Base-by-base conservation (phyloP, 2,329 filamentous ascomycete genomes). In the Xylariaceae sp. region DNA sequence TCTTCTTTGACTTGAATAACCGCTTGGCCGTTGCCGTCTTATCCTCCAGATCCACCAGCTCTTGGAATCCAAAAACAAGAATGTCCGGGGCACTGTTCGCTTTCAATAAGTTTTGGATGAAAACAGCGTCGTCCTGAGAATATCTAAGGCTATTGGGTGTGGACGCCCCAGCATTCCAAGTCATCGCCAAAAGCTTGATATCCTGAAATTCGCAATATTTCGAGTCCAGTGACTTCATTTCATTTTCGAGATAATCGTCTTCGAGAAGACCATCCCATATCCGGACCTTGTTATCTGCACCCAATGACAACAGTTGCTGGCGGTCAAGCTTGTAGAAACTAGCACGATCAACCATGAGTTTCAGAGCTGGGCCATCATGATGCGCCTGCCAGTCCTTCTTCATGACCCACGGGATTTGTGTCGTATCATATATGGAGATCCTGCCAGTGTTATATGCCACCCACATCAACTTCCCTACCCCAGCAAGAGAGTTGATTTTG, bases 21-120 rank as follows among this genome's bases (percentile, higher is more conserved):
- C 89, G 90, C 71, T 94, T 96, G n/a, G 94, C 94, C 18, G 92
- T 97, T 44, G 95, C 87, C 58, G 91, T 95, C 73, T 97, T 97
- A 71, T 99, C 89, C 67, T 99, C 94, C 7, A 99, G 76, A 64
- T 99, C 94, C 4, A 99, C 94, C n/a, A 99, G 78, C 69, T 99
- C 94, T 68, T 99, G 94, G 68, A 99, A 99, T 1, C 91, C 92
- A 74, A 99, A 99, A 1, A 97, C 82, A 2, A 97, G 72, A 44
- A 99, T 90, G 59, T 97, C 94, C 0, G 94, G 90, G 7, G 87
- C 83, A 36, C 86, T 80, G 54, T 87, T 85, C n/a, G 80, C 81
- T 56, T 85, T 81, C 22, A 99, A 75, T 14, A 95, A 78, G 49
- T 92, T 83, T 56, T 84, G 83, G 62, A 97, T 87, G 67, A 97